Conservation (phyloP, 2,329 filamentous ascomycete species). For the Phaeosphaeriaceae sp. region DNA sequence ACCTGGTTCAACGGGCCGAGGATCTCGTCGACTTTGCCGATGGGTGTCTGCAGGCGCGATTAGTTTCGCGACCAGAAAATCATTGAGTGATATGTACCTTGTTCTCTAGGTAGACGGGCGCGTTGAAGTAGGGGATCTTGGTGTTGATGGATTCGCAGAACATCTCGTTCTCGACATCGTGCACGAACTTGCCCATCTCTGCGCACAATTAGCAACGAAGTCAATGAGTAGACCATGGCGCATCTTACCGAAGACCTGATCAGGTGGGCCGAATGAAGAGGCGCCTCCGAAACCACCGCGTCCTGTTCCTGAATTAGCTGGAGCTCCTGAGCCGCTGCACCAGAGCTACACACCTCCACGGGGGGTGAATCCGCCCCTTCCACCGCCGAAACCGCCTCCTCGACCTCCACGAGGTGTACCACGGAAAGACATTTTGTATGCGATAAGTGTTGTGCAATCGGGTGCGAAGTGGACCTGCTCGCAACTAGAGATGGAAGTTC, state of each 20-base stretch:
- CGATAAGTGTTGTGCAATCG: constrained; percentile 34
- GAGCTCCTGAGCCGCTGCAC: constrained; percentile 23
- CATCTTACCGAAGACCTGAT: constrained; percentile 51
- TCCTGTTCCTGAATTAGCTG: constrained; percentile 44
- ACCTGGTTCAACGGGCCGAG: constrained; percentile 97
- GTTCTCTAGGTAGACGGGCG: constrained; percentile 98
- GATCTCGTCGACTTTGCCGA: constrained; percentile 98
- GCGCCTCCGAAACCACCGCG: constrained; percentile 45
- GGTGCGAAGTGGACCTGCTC: constrained; percentile 23
- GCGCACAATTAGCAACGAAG: constrained; percentile 33
- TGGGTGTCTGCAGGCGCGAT: constrained; percentile 65
- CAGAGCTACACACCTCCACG: constrained; percentile 54
- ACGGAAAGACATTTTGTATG: constrained; percentile 68
- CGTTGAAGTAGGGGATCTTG: constrained; percentile 99
- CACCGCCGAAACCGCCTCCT: constrained; percentile 58
- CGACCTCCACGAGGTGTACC: constrained; percentile 48
- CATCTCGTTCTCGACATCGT: constrained; percentile 97
- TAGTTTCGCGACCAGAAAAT: constrained; percentile 16
- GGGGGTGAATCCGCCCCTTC: constrained; percentile 59
- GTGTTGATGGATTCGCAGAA: constrained; percentile 94
- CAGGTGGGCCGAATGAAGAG: constrained; percentile 54
- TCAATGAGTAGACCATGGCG: neutral
- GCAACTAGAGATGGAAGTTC: constrained; percentile 33
- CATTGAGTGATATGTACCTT: constrained; percentile 65
- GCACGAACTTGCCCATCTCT: constrained; percentile 95